Percentiles rank a stretch among this genome's conserved stretches.
phyloP scores from a whole-genome alignment of 2,329 filamentous ascomycete genomes.

The Colletotrichum tanaceti region DNA sequence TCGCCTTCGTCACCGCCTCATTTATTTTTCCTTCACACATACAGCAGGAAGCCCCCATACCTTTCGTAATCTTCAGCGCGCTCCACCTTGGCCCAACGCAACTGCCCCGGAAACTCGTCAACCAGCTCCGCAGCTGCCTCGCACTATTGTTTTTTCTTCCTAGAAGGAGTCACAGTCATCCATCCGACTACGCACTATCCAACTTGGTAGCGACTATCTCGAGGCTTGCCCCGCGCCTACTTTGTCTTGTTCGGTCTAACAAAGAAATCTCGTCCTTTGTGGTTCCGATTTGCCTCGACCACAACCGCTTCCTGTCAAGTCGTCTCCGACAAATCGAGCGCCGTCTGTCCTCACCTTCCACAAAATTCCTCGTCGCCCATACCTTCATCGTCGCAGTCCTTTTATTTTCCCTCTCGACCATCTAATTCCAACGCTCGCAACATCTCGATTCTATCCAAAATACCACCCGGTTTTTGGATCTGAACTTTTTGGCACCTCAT shows the following conservation, averaged over 20 bases:
- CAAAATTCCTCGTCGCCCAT: no score
- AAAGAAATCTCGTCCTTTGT: conserved; percentile 34
- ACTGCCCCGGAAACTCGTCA: not conserved
- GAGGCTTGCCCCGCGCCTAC: conserved; percentile 17
- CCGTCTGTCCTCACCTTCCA: conserved; percentile 32
- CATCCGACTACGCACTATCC: conserved; percentile 11
- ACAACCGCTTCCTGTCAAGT: conserved; percentile 23
- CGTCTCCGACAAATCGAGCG: conserved; percentile 9
- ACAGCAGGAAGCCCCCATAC: conserved; percentile 8
- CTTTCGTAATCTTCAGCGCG: conserved; percentile 36
- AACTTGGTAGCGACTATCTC: conserved; percentile 2
- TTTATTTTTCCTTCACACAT: conserved; percentile 25
- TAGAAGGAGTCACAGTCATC: conserved; percentile 5
- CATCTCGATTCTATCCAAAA: conserved; percentile 37
- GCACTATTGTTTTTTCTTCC: conserved; percentile 1
- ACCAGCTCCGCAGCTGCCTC: conserved; percentile 10
- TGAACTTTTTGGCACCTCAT: conserved; percentile 46
- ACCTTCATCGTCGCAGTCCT: conserved; percentile 30
- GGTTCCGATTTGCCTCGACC: conserved; percentile 19
- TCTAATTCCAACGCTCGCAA: conserved; percentile 32
- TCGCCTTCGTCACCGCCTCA: conserved; percentile 33
- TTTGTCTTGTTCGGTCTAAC: conserved; percentile 5
- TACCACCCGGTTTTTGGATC: conserved; percentile 45
- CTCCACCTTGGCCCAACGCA: conserved; percentile 15
- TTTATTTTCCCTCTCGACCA: conserved; percentile 38